A percentile compares a stretch with the other conserved stretches of the same genome.
phyloP scores from a whole-genome alignment of 164 flowering plant species.

The Stephania cephalantha region DNA sequence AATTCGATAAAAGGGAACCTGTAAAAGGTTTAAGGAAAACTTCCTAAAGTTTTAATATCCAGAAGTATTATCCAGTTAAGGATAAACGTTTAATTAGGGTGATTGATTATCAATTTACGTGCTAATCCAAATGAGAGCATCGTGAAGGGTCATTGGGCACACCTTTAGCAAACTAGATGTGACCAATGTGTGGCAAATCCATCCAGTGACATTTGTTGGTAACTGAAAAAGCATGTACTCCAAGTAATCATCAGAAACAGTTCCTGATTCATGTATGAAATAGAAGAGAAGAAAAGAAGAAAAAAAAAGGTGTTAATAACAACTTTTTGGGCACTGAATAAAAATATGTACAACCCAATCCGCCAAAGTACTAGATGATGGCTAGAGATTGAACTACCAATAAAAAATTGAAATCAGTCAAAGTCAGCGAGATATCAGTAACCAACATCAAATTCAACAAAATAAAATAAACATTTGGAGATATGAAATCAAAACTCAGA shows the following conservation, averaged over 20 bases:
- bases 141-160: constrained; percentile 2
- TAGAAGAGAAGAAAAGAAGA: not conserved
- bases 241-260: constrained; percentile 94
- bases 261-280: constrained; percentile 41
- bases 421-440: not conserved
- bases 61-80: not conserved
- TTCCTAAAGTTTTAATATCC: too few relatives aligned
- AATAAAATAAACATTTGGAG: not conserved
- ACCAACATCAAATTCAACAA: not conserved
- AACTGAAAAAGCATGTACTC: constrained; percentile 82
- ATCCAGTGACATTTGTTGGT: constrained; percentile 91
- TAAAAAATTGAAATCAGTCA: not conserved
- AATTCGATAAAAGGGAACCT: not conserved
- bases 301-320: constrained; percentile 4
- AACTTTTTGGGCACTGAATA: not conserved
- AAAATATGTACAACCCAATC: too few relatives aligned
- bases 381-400: not conserved
- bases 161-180: constrained; percentile 94
- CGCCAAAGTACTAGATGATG: too few relatives aligned
- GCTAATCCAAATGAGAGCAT: not conserved
- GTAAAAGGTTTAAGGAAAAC: too few relatives aligned
- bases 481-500: not conserved
- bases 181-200: constrained; percentile 86
- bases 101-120: not conserved
- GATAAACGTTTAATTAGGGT: not conserved